Evolutionary conservation across 78 protist genomes (phyloP).

Genomic region (Dictyostelium brefeldianum): DNA sequence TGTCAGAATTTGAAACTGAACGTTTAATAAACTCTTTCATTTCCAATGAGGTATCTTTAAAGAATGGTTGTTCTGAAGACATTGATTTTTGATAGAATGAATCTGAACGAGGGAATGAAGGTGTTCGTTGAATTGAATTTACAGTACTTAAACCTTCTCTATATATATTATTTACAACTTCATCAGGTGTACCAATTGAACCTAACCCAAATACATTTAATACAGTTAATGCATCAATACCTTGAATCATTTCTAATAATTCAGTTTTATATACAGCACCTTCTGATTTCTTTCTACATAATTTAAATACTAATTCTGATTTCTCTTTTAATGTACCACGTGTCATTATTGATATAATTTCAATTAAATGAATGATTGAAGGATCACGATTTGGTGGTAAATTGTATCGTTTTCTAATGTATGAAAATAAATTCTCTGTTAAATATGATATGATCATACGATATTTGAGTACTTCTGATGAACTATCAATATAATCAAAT

Average conservation of each 20-base stretch:
- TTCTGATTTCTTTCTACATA: slow-evolving; percentile 66
- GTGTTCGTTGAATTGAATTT: slow-evolving; percentile 33
- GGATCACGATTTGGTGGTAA: slow-evolving; percentile 13
- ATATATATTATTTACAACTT: slow-evolving; percentile 33
- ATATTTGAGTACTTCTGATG: slow-evolving; percentile 13
- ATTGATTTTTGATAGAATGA: slow-evolving; percentile 28
- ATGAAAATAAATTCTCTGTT: slow-evolving; percentile 9
- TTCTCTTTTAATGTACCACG: slow-evolving; percentile 70
- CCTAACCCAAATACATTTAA: slow-evolving; percentile 70
- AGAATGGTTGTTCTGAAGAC: background rate
- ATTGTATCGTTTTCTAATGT: slow-evolving; percentile 16
- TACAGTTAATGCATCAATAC: slow-evolving; percentile 29
- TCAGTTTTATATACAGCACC: slow-evolving; percentile 44
- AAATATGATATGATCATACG: slow-evolving; percentile 39
- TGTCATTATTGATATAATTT: slow-evolving; percentile 48
- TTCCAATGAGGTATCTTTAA: background rate
- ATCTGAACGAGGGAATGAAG: slow-evolving; percentile 6
- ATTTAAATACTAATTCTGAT: slow-evolving; percentile 62
- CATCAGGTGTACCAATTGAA: slow-evolving; percentile 59
- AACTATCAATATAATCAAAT: slow-evolving; percentile 24
- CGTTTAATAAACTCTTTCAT: slow-evolving; percentile 28
- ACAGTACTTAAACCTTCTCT: slow-evolving; percentile 23
- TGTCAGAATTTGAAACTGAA: slow-evolving; percentile 24
- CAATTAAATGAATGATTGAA: slow-evolving; percentile 46
- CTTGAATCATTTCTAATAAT: slow-evolving; percentile 42